Evolutionary conservation across 2,329 filamentous ascomycete species (phyloP), one percentile per base, ranked within the genome.

Genomic region (Arthrobotrys pseudoclavata): DNA sequence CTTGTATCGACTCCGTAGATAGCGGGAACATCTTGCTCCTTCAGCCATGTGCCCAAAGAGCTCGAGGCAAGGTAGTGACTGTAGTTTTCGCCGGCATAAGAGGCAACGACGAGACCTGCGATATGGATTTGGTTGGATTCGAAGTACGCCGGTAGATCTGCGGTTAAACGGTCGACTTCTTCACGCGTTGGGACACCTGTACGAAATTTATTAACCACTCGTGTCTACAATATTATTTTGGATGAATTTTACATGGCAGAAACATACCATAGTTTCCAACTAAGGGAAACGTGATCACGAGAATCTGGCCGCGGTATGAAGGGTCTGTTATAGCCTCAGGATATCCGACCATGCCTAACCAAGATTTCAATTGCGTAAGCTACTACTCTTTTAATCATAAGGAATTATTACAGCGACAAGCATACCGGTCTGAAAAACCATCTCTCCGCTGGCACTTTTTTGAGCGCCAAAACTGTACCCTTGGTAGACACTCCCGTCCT

Each of bases 381-480:
- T 66, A 63, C 48, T 42, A 13, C 31, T 50, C 7, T 20, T 63
- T 71, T 42, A 12, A 52, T 29, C 13, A 13, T 29, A 22, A 26
- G 29, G 20, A 40, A 10, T 37, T 29, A 42, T 31, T 40, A 48
- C 15, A 9, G 52, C 52, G 48, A 61, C 42, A 53, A n/a, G 67
- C 94, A 98, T 97, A 85, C 96, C 96, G 74, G 96, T 99, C 88
- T 98, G 95, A 87, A 99, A 99, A 85, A 99, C 96, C 84, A 99
- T 88, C 87, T 99, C 96, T 84, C 96, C 96, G 80, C 95, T 92
- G 83, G 96, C 90, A 86, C 93, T 97, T 88, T 94, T 97, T 83
- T 93, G 88, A 80, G 95, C 94, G 85, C 96, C 96, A 84, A 99
- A 99, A 88, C 94, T 97, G 87, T 93, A 94, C 81, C 96, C 96